phyloP scores from a whole-genome alignment of 768 basidiomycete species.

The Bullera alba region DNA sequence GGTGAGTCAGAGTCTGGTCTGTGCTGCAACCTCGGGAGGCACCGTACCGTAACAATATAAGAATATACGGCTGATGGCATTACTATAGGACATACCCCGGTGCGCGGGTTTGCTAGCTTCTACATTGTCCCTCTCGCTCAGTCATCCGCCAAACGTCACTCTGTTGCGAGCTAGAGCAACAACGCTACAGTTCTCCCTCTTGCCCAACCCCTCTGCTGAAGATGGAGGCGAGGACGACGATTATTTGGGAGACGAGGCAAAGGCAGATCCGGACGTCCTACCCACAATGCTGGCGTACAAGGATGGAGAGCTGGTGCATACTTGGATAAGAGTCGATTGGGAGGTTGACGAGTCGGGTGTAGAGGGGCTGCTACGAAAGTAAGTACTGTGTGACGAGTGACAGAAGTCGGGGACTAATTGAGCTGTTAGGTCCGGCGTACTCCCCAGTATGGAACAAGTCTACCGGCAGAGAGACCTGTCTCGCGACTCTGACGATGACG shows the following conservation, averaged over 20 bases:
- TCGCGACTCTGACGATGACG: no score
- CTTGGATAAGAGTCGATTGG: constrained; percentile 41
- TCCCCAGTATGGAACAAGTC: background rate
- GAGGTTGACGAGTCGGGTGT: constrained; percentile 34
- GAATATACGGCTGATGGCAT: background rate
- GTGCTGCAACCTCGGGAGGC: background rate
- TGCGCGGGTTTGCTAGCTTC: constrained; percentile 28
- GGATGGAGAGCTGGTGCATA: constrained; percentile 40
- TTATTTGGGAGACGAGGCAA: no score
- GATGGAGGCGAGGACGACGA: constrained; percentile 17
- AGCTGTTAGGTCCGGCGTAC: background rate
- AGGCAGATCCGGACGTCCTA: constrained; percentile 40
- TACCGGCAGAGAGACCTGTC: background rate
- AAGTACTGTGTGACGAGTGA: background rate
- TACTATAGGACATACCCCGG: constrained; percentile 27
- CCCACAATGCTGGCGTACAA: constrained; percentile 42
- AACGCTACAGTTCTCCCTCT: constrained; percentile 33
- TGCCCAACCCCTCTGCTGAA: constrained; percentile 15
- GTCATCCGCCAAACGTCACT: constrained; percentile 10
- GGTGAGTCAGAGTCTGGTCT: constrained; percentile 19
- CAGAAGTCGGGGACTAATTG: background rate
- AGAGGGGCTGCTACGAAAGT: constrained; percentile 34
- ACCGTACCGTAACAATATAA: background rate
- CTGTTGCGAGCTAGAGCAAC: constrained; percentile 36
- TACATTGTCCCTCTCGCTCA: constrained; percentile 26